Evolutionary conservation across 805 yeast species (phyloP).

Genomic region (Kodamaea restingae): DNA sequence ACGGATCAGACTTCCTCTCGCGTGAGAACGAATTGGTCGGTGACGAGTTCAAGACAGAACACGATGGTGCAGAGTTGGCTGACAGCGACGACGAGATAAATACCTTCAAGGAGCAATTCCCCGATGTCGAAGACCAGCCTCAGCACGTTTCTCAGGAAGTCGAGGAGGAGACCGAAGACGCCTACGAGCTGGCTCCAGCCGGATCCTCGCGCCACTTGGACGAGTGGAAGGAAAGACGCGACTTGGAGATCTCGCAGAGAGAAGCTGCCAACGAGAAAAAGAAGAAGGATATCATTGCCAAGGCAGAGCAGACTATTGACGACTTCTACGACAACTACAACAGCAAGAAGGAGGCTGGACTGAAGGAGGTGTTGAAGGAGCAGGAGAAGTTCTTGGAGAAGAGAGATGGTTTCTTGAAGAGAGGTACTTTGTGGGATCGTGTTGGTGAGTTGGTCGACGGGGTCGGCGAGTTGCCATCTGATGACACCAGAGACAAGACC

Average conservation of each 20-base stretch:
- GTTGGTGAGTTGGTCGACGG: conserved; percentile 48
- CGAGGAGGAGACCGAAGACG: conserved; percentile 33
- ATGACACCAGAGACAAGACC: conserved; percentile 56
- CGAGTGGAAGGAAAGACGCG: conserved; percentile 82
- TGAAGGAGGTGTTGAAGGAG: conserved; percentile 60
- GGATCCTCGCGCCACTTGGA: conserved; percentile 21
- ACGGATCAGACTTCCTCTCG: conserved; percentile 52
- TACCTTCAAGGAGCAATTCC: conserved; percentile 63
- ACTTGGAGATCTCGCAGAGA: conserved; percentile 71
- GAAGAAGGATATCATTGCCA: conserved; percentile 61
- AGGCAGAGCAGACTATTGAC: conserved; percentile 80
- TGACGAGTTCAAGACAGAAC: conserved; percentile 65
- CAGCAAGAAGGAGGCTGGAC: conserved; percentile 68
- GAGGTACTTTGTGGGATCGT: conserved; percentile 50
- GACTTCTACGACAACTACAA: conserved; percentile 91
- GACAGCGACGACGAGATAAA: conserved; percentile 44
- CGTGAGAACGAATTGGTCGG: conserved; percentile 69
- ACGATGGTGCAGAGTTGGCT: conserved; percentile 47
- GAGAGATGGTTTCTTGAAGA: conserved; percentile 60
- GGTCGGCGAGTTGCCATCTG: conserved; percentile 38
- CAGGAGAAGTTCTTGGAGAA: conserved; percentile 67
- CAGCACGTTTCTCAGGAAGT: conserved; percentile 17
- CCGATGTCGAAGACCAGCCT: conserved; percentile 45
- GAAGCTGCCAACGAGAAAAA: conserved; percentile 67
- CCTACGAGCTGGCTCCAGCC: conserved; percentile 38